Evolutionary conservation across 2,329 filamentous ascomycete genomes (phyloP).

Genomic region (Sclerotiophoma versabilis): DNA sequence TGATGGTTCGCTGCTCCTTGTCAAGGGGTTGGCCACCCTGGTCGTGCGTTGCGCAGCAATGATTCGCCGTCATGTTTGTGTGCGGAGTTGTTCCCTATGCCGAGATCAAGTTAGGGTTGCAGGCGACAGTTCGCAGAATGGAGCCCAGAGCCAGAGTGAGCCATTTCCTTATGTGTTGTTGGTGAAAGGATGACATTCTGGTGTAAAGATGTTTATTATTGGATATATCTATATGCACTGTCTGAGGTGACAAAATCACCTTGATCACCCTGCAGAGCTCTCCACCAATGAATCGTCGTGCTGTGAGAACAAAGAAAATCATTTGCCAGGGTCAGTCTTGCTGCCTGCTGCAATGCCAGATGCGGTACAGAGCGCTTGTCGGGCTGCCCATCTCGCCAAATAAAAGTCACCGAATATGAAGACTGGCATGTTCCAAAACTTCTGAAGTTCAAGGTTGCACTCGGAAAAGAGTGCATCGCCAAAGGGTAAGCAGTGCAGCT

Average conservation of each 20-base stretch:
- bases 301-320: slow-evolving; percentile 21
- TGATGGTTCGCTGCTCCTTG: background rate
- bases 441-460: background rate
- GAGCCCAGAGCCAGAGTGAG: background rate
- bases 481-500: background rate
- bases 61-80: slow-evolving; percentile 20
- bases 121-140: background rate
- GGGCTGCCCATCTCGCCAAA: slow-evolving; percentile 23
- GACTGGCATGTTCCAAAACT: background rate
- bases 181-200: slow-evolving; percentile 4
- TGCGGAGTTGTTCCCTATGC: background rate
- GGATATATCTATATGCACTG: slow-evolving; percentile 14
- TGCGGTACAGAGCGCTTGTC: slow-evolving; percentile 35
- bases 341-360: slow-evolving; percentile 27
- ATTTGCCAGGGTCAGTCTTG: slow-evolving; percentile 19
- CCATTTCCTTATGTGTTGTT: background rate
- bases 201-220: slow-evolving; percentile 14
- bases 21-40: slow-evolving; percentile 20
- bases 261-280: background rate
- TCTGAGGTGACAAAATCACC: background rate
- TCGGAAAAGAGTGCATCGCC: slow-evolving; percentile 11
- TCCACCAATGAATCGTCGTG: background rate
- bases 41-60: slow-evolving; percentile 22
- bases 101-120: background rate
- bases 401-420: background rate